Evolutionary conservation across 768 basidiomycete species (phyloP).

Genomic region (Hericium rajendrae): DNA sequence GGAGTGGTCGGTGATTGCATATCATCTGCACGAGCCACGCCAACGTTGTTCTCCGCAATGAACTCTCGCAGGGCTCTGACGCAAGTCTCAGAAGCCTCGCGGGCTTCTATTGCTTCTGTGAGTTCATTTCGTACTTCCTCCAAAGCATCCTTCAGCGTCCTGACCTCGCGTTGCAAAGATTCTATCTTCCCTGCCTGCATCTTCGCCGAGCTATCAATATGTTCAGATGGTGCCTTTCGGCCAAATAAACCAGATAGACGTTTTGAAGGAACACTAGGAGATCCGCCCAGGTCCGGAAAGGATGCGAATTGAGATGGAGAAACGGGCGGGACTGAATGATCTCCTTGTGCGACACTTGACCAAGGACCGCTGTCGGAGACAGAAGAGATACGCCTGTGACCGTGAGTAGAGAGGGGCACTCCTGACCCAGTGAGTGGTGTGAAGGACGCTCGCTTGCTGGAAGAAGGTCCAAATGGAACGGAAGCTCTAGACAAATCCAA

Average conservation of each 20-base stretch:
- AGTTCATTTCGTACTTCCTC: slow-evolving; percentile 60
- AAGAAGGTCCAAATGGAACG: slow-evolving; percentile 32
- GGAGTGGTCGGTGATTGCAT: slow-evolving; percentile 8
- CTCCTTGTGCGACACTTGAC: slow-evolving; percentile 22
- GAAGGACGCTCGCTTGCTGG: slow-evolving; percentile 68
- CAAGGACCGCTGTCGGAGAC: slow-evolving; percentile 46
- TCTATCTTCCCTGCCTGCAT: slow-evolving; percentile 34
- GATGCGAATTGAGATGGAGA: slow-evolving; percentile 7
- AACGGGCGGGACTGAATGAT: slow-evolving; percentile 23
- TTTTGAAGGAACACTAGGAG: slow-evolving; percentile 18
- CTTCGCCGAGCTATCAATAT: slow-evolving; percentile 15
- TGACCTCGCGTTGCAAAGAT: slow-evolving; percentile 50
- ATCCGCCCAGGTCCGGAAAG: slow-evolving; percentile 15
- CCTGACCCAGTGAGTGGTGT: slow-evolving; percentile 55
- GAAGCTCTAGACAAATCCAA: slow-evolving; percentile 48
- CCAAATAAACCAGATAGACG: slow-evolving; percentile 48
- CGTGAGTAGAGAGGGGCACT: slow-evolving; percentile 37
- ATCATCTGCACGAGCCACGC: slow-evolving; percentile 20
- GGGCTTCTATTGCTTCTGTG: slow-evolving; percentile 70
- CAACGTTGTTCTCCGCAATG: slow-evolving; percentile 66
- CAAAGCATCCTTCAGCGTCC: slow-evolving; percentile 44
- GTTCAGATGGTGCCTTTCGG: slow-evolving; percentile 35
- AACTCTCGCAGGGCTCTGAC: slow-evolving; percentile 76
- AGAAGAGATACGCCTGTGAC: slow-evolving; percentile 54
- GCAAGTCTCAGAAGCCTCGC: slow-evolving; percentile 81